Conservation (phyloP, 768 basidiomycete species). For the Brasilioporus rufonigricans region DNA sequence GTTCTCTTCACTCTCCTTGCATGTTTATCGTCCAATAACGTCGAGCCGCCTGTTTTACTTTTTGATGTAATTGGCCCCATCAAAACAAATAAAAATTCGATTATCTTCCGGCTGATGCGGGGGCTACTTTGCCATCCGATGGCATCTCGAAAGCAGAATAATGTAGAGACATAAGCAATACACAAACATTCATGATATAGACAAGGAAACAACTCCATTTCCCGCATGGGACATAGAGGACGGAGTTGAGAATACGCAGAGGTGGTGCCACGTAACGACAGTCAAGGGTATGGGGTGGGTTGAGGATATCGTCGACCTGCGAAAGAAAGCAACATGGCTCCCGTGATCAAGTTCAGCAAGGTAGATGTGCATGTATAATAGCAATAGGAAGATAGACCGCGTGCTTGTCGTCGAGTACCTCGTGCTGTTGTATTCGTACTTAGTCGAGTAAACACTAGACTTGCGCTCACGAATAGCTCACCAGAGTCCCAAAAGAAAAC, state of each 20-base stretch:
- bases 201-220: slow-evolving; percentile 23
- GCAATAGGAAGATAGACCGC: slow-evolving; percentile 33
- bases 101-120: slow-evolving; percentile 21
- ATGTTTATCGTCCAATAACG: not conserved
- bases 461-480: slow-evolving; percentile 5
- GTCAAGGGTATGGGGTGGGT: slow-evolving; percentile 28
- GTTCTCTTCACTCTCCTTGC: not conserved
- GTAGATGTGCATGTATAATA: slow-evolving; percentile 34
- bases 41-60: not conserved
- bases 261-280: slow-evolving; percentile 26
- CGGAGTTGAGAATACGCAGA: slow-evolving; percentile 12
- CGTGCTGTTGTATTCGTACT: slow-evolving; percentile 16
- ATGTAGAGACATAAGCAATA: slow-evolving; percentile 30
- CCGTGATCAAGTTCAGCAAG: slow-evolving; percentile 29
- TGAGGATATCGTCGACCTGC: slow-evolving; percentile 32
- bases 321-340: slow-evolving; percentile 28
- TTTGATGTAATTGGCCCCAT: too few species aligned
- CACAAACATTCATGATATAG: slow-evolving; percentile 27
- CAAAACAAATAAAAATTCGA: slow-evolving; percentile 18
- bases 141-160: slow-evolving; percentile 26
- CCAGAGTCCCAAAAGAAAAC: slow-evolving; percentile 23
- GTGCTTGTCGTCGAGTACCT: slow-evolving; percentile 31
- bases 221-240: slow-evolving; percentile 3
- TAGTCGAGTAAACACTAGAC: not conserved
- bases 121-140: slow-evolving; percentile 9